Evolutionary conservation across 2,329 filamentous ascomycete genomes (phyloP).

Genomic region (Grosmannia huntii): DNA sequence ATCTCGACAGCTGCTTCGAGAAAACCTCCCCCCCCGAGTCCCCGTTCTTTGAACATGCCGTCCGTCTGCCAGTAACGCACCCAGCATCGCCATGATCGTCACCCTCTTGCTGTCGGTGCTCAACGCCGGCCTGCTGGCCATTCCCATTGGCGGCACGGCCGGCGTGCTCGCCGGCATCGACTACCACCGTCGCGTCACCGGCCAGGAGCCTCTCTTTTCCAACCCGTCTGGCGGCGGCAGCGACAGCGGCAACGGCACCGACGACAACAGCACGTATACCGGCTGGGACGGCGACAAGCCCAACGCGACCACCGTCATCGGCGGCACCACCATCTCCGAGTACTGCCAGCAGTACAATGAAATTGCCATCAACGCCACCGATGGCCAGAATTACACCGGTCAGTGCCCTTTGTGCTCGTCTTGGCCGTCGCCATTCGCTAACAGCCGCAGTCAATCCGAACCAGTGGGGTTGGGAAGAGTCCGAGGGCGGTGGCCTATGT

Average conservation of each 20-base stretch:
- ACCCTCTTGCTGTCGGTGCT: constrained; percentile 28
- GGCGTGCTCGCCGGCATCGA: constrained; percentile 37
- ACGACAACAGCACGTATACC: constrained; percentile 16
- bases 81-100: constrained; percentile 19
- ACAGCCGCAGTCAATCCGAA: constrained; percentile 36
- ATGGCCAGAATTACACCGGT: constrained; percentile 33
- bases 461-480: constrained; percentile 35
- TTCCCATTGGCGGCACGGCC: constrained; percentile 18
- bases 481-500: constrained; percentile 29
- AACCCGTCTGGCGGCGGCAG: constrained; percentile 11
- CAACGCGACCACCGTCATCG: constrained; percentile 6
- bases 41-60: not conserved
- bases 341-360: constrained; percentile 12
- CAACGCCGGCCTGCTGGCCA: constrained; percentile 34
- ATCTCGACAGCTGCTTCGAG: too few species aligned
- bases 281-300: constrained; percentile 11
- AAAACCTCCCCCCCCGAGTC: too few species aligned
- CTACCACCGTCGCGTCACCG: constrained; percentile 26
- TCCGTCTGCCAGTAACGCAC: not conserved
- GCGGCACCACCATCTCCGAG: constrained; percentile 5
- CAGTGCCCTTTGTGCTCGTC: too few species aligned
- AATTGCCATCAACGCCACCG: constrained; percentile 10
- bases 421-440: too few species aligned
- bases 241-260: not conserved
- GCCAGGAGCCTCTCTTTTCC: constrained; percentile 32